A percentile compares a stretch with the other conserved stretches of the same genome.
phyloP scores from a whole-genome alignment of 495 filamentous ascomycete genomes.

The Talaromyces borbonicus region DNA sequence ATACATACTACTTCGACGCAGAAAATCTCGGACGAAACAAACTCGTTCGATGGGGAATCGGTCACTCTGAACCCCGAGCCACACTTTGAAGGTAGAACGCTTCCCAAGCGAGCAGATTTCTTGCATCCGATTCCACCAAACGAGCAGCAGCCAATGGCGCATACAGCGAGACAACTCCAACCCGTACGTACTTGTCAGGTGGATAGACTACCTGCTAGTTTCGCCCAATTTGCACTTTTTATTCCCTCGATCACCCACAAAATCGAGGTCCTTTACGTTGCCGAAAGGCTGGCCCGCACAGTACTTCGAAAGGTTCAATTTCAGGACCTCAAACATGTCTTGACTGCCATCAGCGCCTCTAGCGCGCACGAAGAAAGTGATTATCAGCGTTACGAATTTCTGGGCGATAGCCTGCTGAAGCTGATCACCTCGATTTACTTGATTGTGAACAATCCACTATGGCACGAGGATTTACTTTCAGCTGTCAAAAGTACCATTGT shows the following conservation, averaged over 20 bases:
- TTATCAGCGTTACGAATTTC: conserved; percentile 84
- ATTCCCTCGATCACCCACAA: conserved; percentile 66
- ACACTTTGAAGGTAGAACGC: conserved; percentile 38
- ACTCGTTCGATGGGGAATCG: not conserved
- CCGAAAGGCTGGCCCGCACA: conserved; percentile 48
- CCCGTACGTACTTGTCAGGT: conserved; percentile 26
- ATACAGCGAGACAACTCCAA: conserved; percentile 13
- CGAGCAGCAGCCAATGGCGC: conserved; percentile 4
- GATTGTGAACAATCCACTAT: conserved; percentile 53
- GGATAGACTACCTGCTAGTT: conserved; percentile 48
- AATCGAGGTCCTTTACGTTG: conserved; percentile 56
- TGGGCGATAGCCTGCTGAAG: conserved; percentile 85
- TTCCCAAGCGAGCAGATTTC: conserved; percentile 51
- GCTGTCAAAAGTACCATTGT: conserved; percentile 58
- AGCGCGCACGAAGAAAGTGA: conserved; percentile 49
- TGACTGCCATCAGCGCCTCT: conserved; percentile 65
- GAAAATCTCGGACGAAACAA: no score
- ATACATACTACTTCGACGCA: no score
- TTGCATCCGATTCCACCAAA: conserved; percentile 34
- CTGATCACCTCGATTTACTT: conserved; percentile 57
- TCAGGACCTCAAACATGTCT: conserved; percentile 43
- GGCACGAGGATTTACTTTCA: conserved; percentile 73
- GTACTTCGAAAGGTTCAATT: conserved; percentile 49
- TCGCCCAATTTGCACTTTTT: conserved; percentile 57
- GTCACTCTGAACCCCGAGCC: conserved; percentile 12